Evolutionary conservation across 2,329 filamentous ascomycete species (phyloP), one percentile per base, ranked within the genome.

Genomic region (Ascochyta lentis): DNA sequence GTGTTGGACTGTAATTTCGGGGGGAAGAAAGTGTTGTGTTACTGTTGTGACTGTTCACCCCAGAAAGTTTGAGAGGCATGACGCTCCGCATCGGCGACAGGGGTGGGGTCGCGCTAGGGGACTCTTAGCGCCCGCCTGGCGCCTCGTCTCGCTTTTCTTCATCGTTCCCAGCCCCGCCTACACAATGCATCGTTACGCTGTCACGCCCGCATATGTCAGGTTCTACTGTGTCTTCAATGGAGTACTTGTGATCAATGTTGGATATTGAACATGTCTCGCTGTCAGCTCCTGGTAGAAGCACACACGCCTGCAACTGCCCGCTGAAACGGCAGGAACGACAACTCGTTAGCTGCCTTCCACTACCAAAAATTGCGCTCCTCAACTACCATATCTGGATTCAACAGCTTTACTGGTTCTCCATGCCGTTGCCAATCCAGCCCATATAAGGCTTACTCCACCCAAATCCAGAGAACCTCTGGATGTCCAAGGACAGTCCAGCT

Each of bases 381-480:
- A 4, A 50, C 29, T 22, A 42, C 37, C 1, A 47, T 29, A 8
- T 40, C 47, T 9, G 48, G 46, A 42, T 59, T 63, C 37, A 63
- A 34, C 19, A 63, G 19, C 43, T 47, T 54, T 12, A 60, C 34
- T 16, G 61, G 54, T 43, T 64, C 45, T 65, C 47, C 51, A 62
- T 60, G 39, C 57, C 56, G 31, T 43, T 37, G 4, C 12, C 39
- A 5, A 65, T 49, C 56, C 62, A 65, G 10, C 59, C 59, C 54
- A 65, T 59, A 23, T 56, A 65, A 22, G 56, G 62, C 37, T 64
- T 61, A 47, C 61, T 65, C 15, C 63, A 43, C 1, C 61, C 56
- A 45, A 65, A 67, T 1, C 65, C 64, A 19, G 64, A 58, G 37
- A 63, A 60, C 34, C 58, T 44, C 42, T 68, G 59, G 3, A 51